Percentiles rank a stretch among this genome's conserved stretches.
phyloP scores from a whole-genome alignment of 2,329 filamentous ascomycete genomes.

The Didymella exigua region DNA sequence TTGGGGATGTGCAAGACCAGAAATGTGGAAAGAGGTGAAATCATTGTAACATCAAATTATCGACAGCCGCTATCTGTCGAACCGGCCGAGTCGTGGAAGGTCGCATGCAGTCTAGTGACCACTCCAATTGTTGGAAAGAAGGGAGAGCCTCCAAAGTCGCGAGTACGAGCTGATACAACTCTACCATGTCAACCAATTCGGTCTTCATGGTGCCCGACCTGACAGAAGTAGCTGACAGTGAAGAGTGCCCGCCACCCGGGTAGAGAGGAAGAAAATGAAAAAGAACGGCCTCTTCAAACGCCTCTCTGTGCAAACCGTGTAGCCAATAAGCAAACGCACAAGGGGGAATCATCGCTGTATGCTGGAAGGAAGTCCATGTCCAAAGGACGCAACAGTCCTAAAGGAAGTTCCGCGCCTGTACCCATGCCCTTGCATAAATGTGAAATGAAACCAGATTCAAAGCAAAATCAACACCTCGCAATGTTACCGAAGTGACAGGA shows the following conservation, averaged over 20 bases:
- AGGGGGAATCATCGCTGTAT: conserved; percentile 54
- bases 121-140: conserved; percentile 32
- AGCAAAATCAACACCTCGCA: conserved; percentile 48
- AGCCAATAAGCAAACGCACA: conserved; percentile 47
- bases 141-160: neutral
- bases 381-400: conserved; percentile 40
- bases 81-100: conserved; percentile 32
- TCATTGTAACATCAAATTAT: conserved; percentile 15
- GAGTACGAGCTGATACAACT: neutral
- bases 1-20: neutral
- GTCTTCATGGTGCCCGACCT: conserved; percentile 13
- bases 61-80: conserved; percentile 26
- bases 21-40: conserved; percentile 12
- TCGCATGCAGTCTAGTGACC: conserved; percentile 8
- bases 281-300: conserved; percentile 33
- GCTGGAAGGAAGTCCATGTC: conserved; percentile 49
- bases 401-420: conserved; percentile 46
- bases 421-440: conserved; percentile 48
- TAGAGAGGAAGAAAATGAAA: conserved; percentile 13
- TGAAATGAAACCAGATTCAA: conserved; percentile 40
- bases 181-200: neutral
- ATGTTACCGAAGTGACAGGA: conserved; percentile 51
- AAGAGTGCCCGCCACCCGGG: conserved; percentile 1
- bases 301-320: conserved; percentile 37
- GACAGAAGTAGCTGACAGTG: conserved; percentile 8